Conservation (phyloP, 306 rosid genomes). For the Pachyrhizus erosus region DNA sequence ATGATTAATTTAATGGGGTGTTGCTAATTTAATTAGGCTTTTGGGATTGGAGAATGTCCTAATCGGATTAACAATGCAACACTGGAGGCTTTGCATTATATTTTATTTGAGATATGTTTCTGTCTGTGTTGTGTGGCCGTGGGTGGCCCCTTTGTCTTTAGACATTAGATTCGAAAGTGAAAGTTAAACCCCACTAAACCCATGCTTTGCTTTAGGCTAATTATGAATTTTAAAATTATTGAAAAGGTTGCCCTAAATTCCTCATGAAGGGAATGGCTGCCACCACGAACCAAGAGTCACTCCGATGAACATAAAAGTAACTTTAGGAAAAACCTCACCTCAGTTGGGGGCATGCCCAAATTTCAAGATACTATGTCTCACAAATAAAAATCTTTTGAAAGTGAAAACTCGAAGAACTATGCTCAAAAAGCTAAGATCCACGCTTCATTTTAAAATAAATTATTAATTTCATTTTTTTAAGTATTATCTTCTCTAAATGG, state of each 20-base stretch:
- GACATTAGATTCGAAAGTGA: slow-evolving; percentile 66
- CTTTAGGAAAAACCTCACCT: slow-evolving; percentile 38
- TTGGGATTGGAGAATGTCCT: slow-evolving; percentile 43
- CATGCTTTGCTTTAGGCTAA: slow-evolving; percentile 45
- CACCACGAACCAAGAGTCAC: not conserved
- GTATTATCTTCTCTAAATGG: too few relatives aligned
- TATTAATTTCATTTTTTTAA: not conserved
- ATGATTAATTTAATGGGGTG: slow-evolving; percentile 30
- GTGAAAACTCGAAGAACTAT: slow-evolving; percentile 6
- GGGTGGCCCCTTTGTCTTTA: slow-evolving; percentile 56
- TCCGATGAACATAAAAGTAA: slow-evolving; percentile 11
- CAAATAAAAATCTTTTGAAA: not conserved
- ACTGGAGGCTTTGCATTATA: slow-evolving; percentile 33
- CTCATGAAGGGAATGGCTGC: not conserved
- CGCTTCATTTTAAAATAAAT: not conserved
- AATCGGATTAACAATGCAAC: slow-evolving; percentile 31
- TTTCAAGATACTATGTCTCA: not conserved
- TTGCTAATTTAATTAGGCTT: slow-evolving; percentile 23
- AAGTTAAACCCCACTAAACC: slow-evolving; percentile 64
- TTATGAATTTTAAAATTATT: slow-evolving; percentile 30
- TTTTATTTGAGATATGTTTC: slow-evolving; percentile 50
- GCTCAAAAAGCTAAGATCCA: not conserved
- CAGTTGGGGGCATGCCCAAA: not conserved
- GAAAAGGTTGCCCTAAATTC: slow-evolving; percentile 33
- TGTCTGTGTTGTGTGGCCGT: slow-evolving; percentile 43